Conservation (phyloP, 208 protist species). For the Trypanosoma avium region DNA sequence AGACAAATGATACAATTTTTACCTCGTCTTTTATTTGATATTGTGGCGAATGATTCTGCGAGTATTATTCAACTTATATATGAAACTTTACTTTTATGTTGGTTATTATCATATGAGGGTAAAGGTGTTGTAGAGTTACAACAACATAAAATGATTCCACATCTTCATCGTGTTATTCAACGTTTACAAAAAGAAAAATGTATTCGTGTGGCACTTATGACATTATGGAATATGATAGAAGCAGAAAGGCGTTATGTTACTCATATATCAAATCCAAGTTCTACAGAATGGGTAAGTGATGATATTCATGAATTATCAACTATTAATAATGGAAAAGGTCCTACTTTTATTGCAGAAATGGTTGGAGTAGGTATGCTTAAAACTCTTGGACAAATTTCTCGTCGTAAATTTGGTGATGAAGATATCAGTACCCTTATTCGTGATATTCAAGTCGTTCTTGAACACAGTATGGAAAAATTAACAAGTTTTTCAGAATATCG, state of each 20-base stretch:
- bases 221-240: slow-evolving; percentile 80
- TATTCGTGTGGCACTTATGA: slow-evolving; percentile 86
- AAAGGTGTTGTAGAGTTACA: slow-evolving; percentile 71
- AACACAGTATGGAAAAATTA: slow-evolving; percentile 88
- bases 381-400: slow-evolving; percentile 73
- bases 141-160: slow-evolving; percentile 76
- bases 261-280: slow-evolving; percentile 47
- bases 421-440: slow-evolving; percentile 83
- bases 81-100: slow-evolving; percentile 71
- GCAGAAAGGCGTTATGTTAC: slow-evolving; percentile 69
- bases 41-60: slow-evolving; percentile 72
- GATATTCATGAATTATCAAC: slow-evolving; percentile 14
- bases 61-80: slow-evolving; percentile 87
- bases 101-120: slow-evolving; percentile 88
- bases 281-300: slow-evolving; percentile 19
- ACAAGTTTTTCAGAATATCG: slow-evolving; percentile 92
- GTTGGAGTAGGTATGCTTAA: slow-evolving; percentile 90
- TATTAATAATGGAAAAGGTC: slow-evolving; percentile 36
- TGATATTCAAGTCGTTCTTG: slow-evolving; percentile 58
- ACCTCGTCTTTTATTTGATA: slow-evolving; percentile 81
- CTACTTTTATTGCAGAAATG: slow-evolving; percentile 87
- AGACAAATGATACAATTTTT: slow-evolving; percentile 59
- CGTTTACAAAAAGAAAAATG: slow-evolving; percentile 93
- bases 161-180: slow-evolving; percentile 86
- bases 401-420: slow-evolving; percentile 89